phyloP scores from a whole-genome alignment of 371 early-diverging fungal species.

The Haplosporangium sp. region DNA sequence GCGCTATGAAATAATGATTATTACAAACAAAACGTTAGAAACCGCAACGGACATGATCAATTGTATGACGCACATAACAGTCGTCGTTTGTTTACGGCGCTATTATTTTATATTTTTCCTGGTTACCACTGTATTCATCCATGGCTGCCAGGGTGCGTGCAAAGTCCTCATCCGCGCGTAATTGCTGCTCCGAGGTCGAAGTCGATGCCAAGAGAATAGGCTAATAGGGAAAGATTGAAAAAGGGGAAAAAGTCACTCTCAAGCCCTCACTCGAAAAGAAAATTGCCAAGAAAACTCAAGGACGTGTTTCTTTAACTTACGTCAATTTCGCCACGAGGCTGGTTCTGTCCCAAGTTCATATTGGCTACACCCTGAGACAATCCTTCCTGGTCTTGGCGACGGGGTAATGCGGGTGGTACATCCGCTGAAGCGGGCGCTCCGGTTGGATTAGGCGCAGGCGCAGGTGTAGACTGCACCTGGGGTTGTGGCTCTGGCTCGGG shows the following conservation, averaged over 20 bases:
- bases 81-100: not conserved
- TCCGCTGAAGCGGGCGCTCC: not conserved
- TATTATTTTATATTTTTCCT: not conserved
- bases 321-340: conserved; percentile 32
- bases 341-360: conserved; percentile 30
- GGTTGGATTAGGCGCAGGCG: conserved; percentile 3
- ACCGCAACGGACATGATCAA: not conserved
- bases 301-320: conserved; percentile 18
- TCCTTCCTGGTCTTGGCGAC: conserved; percentile 21
- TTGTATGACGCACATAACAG: no score
- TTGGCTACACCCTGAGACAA: conserved; percentile 25
- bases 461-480: not conserved
- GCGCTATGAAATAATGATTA: conserved; percentile 27
- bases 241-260: not conserved
- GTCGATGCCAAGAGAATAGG: conserved; percentile 57
- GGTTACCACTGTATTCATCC: conserved; percentile 53
- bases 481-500: conserved; percentile 15
- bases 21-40: not conserved
- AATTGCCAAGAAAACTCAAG: conserved; percentile 3
- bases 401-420: conserved; percentile 37
- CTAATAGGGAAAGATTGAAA: conserved; percentile 9
- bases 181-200: conserved; percentile 51
- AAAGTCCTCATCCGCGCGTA: conserved; percentile 53
- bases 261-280: not conserved
- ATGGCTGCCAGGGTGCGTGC: conserved; percentile 51